A percentile compares a stretch with the other conserved stretches of the same genome.
These are phyloP conservation scores for Aspergillus persii DNA, from an alignment of 2,329 filamentous ascomycete genomes.

Conservation along the genomic window DNA sequence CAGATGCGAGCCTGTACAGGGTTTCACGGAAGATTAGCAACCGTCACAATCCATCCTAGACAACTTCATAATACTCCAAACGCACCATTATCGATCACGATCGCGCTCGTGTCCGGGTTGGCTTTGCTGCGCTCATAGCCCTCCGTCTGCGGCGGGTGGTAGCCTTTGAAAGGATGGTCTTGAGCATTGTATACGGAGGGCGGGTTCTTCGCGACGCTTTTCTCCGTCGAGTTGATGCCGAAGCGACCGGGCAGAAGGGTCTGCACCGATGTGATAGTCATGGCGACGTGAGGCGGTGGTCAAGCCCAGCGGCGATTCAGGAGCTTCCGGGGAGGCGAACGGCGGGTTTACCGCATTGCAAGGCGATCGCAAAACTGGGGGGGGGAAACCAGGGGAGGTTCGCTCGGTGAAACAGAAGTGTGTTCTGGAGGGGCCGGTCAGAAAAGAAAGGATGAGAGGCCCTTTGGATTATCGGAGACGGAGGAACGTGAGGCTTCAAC, in stretches of 20 bases:
- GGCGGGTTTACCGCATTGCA: constrained; percentile 21
- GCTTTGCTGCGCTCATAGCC: constrained; percentile 68
- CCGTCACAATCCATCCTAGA: not conserved
- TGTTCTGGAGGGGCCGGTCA: not conserved
- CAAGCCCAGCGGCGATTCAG: constrained; percentile 9
- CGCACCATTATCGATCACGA: constrained; percentile 96
- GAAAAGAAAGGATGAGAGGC: not conserved
- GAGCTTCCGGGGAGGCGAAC: constrained; percentile 12
- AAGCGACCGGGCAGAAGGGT: constrained; percentile 37
- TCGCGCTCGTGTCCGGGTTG: constrained; percentile 63
- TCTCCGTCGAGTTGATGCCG: constrained; percentile 43
- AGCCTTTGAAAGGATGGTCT: constrained; percentile 62
- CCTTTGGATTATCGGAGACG: constrained; percentile 3
- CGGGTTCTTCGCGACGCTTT: constrained; percentile 53
- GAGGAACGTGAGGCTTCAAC: constrained; percentile 8
- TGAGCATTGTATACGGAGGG: constrained; percentile 54
- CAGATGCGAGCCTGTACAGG: constrained; percentile 69
- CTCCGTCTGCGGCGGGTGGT: constrained; percentile 59
- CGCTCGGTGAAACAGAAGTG: not conserved
- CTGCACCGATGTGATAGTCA: constrained; percentile 45
- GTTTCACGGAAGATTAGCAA: not conserved
- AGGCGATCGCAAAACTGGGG: constrained; percentile 5
- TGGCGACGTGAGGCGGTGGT: constrained; percentile 25
- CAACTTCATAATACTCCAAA: not conserved
- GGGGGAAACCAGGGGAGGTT: not conserved